Conservation (phyloP, 1,284 basidiomycete species). For the Ceratobasidium sp. region DNA sequence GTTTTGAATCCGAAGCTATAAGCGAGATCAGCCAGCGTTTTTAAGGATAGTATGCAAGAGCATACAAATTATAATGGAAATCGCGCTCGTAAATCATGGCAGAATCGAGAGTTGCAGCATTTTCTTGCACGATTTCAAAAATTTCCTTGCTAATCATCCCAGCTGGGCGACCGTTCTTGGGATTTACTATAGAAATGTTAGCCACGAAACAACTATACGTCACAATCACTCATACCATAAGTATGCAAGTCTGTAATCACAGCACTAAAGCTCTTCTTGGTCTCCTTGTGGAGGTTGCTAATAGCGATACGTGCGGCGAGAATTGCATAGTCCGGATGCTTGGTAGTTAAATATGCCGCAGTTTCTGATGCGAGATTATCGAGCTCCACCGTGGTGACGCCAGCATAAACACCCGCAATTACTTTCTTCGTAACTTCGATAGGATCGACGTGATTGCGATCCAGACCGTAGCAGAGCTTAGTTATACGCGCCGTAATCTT, state of each 20-base stretch:
- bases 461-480: conserved; percentile 98
- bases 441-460: conserved; percentile 93
- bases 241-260: conserved; percentile 93
- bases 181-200: conserved; percentile 74
- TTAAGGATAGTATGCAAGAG: conserved; percentile 38
- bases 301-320: conserved; percentile 99
- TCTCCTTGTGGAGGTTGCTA: conserved; percentile 99
- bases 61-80: conserved; percentile 95
- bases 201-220: background rate
- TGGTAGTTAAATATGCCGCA: conserved; percentile 96
- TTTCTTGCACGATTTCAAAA: conserved; percentile 86
- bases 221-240: conserved; percentile 72
- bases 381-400: conserved; percentile 97
- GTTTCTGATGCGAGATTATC: conserved; percentile 98
- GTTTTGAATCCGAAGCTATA: conserved; percentile 98
- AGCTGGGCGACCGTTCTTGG: conserved; percentile 90
- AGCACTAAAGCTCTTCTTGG: conserved; percentile 95
- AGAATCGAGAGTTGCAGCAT: conserved; percentile 90
- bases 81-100: conserved; percentile 99
- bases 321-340: conserved; percentile 97
- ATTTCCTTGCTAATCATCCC: conserved; percentile 94
- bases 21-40: conserved; percentile 9
- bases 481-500: conserved; percentile 94
- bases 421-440: conserved; percentile 90
- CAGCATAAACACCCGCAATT: conserved; percentile 94